Base-by-base conservation (phyloP, 208 protist species). In the Trypanosoma conorhini region DNA sequence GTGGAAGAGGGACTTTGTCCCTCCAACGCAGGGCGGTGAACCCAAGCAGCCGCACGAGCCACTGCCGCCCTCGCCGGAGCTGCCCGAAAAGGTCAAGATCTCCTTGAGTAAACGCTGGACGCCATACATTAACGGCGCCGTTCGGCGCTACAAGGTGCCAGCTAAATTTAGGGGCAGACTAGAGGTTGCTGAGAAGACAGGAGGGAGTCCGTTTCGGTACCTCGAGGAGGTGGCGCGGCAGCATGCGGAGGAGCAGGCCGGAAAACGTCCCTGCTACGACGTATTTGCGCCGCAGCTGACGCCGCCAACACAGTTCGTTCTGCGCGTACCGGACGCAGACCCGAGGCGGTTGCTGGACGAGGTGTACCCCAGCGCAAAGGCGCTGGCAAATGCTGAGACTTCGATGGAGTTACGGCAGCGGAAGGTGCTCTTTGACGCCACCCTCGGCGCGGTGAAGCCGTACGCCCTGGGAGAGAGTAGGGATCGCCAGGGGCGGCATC, bases 381-480 rank as follows among this genome's bases (percentile, higher is more conserved):
- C 4, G 58, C 44, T n/a, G 44, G 46, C 54, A 4, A 55, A 26
- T 21, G n/a, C 50, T 38, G 48, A 55, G 22, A 22, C 72, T 40
- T 60, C 73, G 31, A 21, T 24, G 30, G 42, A 52, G 24, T 8
- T 78, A 33, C n/a, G 56, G 51, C 46, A 63, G n/a, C 31, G 54
- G 9, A 72, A 60, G 40, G n/a, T n/a, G 31, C 56, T 65, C 12
- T 72, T 78, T 51, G 60, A 70, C n/a, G 33, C 50, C 22, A 78
- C 73, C 35, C 22, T 73, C 7, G 73, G 73, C 7, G 40, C 67
- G 0, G 73, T 78, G 30, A 30, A 46, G 24, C 73, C 73, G 8
- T 78, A 78, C 28, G 73, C 52, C 15, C 33, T 70, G 5, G 55
- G 70, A 5, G 56, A 58, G 9, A 52, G 46, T 40, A 24, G 21